Percentiles rank a stretch among this genome's conserved stretches.
Evolutionary conservation across 208 protist species (phyloP).

Genomic region (Naegleria fowleri): DNA sequence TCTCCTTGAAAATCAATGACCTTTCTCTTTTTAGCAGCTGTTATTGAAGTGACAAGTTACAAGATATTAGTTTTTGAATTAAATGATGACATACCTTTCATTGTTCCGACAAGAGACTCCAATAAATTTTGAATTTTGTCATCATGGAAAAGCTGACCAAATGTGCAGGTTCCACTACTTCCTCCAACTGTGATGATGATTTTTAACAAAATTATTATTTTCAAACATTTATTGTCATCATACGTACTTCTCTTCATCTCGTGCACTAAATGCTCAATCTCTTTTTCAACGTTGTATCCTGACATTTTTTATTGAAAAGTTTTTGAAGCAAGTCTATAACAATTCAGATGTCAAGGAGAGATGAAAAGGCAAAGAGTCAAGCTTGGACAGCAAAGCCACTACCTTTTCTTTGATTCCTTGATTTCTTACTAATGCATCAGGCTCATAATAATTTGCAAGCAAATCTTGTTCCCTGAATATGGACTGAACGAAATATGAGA

Average conservation of each 20-base stretch:
- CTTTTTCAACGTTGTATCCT: background rate
- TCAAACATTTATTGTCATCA: background rate
- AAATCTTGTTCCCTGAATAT: background rate
- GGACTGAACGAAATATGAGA: background rate
- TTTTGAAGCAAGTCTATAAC: background rate
- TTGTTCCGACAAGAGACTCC: background rate
- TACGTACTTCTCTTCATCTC: slow-evolving; percentile 5
- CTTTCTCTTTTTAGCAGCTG: background rate
- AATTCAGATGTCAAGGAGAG: background rate
- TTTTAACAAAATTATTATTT: background rate
- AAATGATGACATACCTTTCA: background rate
- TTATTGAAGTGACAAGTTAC: background rate
- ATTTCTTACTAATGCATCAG: background rate
- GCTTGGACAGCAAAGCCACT: background rate
- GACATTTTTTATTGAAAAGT: background rate
- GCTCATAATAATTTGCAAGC: background rate
- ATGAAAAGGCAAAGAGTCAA: background rate
- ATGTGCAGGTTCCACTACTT: background rate
- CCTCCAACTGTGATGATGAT: background rate
- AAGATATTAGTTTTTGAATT: background rate
- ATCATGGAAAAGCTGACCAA: slow-evolving; percentile 7
- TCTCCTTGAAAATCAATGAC: slow-evolving; percentile 8
- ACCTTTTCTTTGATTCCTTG: background rate
- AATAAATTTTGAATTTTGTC: slow-evolving; percentile 22
- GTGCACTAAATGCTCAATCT: slow-evolving; percentile 11